Evolutionary conservation across 306 rosid genomes (phyloP).

Genomic region (Myrica gale): DNA sequence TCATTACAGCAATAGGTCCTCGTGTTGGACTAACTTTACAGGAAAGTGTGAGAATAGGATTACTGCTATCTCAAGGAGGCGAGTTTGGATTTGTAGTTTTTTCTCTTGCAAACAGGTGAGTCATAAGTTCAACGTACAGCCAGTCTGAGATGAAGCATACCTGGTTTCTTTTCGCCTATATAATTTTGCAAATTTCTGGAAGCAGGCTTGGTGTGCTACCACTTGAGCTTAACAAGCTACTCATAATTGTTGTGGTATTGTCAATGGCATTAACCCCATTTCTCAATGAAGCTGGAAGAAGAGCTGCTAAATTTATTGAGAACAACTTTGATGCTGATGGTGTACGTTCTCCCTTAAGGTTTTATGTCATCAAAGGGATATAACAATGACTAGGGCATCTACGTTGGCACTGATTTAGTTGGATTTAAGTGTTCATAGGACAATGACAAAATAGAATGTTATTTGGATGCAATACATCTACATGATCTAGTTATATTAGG

Average conservation of each 20-base stretch:
- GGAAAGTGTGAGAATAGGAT: slow-evolving; percentile 97
- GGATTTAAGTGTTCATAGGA: not conserved
- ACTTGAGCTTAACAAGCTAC: slow-evolving; percentile 96
- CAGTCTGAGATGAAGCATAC: slow-evolving; percentile 19
- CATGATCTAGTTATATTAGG: slow-evolving; percentile 10
- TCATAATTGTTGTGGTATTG: slow-evolving; percentile 91
- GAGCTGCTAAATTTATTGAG: slow-evolving; percentile 69
- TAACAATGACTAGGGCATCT: not conserved
- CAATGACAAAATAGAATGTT: slow-evolving; percentile 6
- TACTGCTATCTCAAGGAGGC: slow-evolving; percentile 98
- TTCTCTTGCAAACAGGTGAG: slow-evolving; percentile 89
- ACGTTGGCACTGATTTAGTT: not conserved
- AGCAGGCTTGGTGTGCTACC: slow-evolving; percentile 96
- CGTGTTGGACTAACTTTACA: slow-evolving; percentile 89
- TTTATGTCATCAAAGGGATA: not conserved
- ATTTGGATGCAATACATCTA: slow-evolving; percentile 14
- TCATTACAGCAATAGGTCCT: slow-evolving; percentile 94
- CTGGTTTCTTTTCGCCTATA: slow-evolving; percentile 21
- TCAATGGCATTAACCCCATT: slow-evolving; percentile 96
- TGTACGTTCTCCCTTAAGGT: slow-evolving; percentile 42
- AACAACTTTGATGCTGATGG: slow-evolving; percentile 45
- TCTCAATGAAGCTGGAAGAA: slow-evolving; percentile 96
- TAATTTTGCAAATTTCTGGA: slow-evolving; percentile 33
- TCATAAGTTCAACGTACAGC: slow-evolving; percentile 10
- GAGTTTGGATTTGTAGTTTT: slow-evolving; percentile 94